A percentile compares a stretch with the other conserved stretches of the same genome.
These are phyloP conservation scores for Porpolomopsis calyptriformis DNA, from an alignment of 768 basidiomycete species.

Conservation along the genomic window DNA sequence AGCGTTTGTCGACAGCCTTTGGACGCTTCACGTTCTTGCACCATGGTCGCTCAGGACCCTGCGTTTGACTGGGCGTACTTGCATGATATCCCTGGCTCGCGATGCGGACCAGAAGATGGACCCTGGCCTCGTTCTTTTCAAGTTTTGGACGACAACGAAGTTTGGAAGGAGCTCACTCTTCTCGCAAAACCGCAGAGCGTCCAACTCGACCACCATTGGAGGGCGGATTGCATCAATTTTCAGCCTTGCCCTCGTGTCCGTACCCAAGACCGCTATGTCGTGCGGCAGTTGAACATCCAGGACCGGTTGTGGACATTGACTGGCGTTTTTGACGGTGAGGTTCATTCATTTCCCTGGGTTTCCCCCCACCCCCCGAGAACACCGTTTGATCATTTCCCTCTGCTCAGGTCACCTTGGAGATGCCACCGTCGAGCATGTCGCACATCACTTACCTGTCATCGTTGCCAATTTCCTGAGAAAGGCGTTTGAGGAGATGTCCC, in stretches of 20 bases:
- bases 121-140: constrained; percentile 55
- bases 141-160: constrained; percentile 36
- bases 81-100: constrained; percentile 52
- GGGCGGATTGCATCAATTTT: constrained; percentile 56
- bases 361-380: neutral
- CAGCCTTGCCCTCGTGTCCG: constrained; percentile 45
- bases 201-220: constrained; percentile 23
- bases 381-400: constrained; percentile 5
- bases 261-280: constrained; percentile 57
- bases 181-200: constrained; percentile 43
- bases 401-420: constrained; percentile 50
- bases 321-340: constrained; percentile 67
- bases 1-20: neutral
- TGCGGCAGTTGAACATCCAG: constrained; percentile 44
- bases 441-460: constrained; percentile 58
- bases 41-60: constrained; percentile 31
- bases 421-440: constrained; percentile 58
- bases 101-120: constrained; percentile 54
- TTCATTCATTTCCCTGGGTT: constrained; percentile 16
- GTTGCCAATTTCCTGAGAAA: constrained; percentile 47
- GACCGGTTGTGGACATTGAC: constrained; percentile 55
- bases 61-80: constrained; percentile 36
- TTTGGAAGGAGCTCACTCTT: constrained; percentile 41
- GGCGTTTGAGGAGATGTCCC: constrained; percentile 27
- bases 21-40: neutral